Conservation (phyloP, 305 asterid genomes). For the Solanum hybrid region DNA sequence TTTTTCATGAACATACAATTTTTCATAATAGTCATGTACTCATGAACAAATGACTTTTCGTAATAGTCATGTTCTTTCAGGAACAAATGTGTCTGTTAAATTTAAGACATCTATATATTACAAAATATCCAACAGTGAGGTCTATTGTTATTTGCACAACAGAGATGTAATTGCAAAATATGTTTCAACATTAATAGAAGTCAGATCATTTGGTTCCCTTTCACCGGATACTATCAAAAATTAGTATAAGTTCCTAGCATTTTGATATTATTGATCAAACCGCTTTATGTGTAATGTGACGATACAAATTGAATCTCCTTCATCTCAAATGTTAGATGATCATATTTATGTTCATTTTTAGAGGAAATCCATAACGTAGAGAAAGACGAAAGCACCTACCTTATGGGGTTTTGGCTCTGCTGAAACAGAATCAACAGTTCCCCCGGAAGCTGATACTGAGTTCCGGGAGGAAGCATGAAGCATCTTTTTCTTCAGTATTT, state of each 20-base stretch:
- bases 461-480: conserved; percentile 35
- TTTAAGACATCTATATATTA: not conserved
- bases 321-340: not conserved
- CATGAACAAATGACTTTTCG: not conserved
- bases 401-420: conserved; percentile 56
- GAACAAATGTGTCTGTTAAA: not conserved
- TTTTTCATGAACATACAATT: not conserved
- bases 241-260: not conserved
- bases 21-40: not conserved
- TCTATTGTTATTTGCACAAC: not conserved
- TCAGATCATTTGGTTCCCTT: not conserved
- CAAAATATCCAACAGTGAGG: not conserved
- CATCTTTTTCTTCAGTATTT: conserved; percentile 48
- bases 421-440: conserved; percentile 34
- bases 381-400: conserved; percentile 23
- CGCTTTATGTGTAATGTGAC: not conserved
- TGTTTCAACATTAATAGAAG: not conserved
- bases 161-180: not conserved
- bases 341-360: not conserved
- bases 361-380: not conserved
- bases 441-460: conserved; percentile 32
- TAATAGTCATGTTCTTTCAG: not conserved
- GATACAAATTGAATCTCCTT: not conserved
- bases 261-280: not conserved
- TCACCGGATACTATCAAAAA: not conserved